phyloP scores from a whole-genome alignment of 768 basidiomycete species.

The Coprinopsis sp. region DNA sequence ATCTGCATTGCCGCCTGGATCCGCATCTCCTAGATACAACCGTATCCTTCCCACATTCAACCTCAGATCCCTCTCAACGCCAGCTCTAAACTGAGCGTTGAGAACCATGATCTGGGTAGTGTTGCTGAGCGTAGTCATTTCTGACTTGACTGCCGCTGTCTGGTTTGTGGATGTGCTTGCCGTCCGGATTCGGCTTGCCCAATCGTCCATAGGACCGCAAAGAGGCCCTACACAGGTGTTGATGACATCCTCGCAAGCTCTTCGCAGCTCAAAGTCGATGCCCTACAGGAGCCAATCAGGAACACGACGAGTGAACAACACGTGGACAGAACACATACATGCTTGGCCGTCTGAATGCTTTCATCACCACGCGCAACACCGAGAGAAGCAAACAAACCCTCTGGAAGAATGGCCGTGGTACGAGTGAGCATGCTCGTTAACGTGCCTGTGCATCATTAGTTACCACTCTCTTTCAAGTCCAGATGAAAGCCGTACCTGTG shows the following conservation, averaged over 20 bases:
- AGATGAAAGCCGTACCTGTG: slow-evolving; percentile 39
- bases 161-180: slow-evolving; percentile 10
- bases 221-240: slow-evolving; percentile 51
- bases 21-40: slow-evolving; percentile 61
- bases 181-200: slow-evolving; percentile 49
- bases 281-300: slow-evolving; percentile 42
- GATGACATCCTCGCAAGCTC: slow-evolving; percentile 83
- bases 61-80: slow-evolving; percentile 52
- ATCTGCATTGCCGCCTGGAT: background rate
- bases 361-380: slow-evolving; percentile 60
- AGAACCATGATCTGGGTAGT: slow-evolving; percentile 28
- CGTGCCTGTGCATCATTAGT: slow-evolving; percentile 35
- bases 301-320: background rate
- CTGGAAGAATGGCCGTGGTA: slow-evolving; percentile 59
- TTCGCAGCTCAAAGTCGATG: slow-evolving; percentile 82
- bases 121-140: slow-evolving; percentile 41
- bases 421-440: slow-evolving; percentile 55
- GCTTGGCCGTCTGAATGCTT: slow-evolving; percentile 65
- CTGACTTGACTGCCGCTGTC: slow-evolving; percentile 9
- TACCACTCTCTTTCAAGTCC: background rate
- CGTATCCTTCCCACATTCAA: slow-evolving; percentile 54
- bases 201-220: slow-evolving; percentile 55
- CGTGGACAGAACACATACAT: slow-evolving; percentile 38
- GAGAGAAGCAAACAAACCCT: slow-evolving; percentile 64
- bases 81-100: slow-evolving; percentile 50